Evolutionary conservation across 768 basidiomycete species (phyloP).

Genomic region (Calocybe cyanea): DNA sequence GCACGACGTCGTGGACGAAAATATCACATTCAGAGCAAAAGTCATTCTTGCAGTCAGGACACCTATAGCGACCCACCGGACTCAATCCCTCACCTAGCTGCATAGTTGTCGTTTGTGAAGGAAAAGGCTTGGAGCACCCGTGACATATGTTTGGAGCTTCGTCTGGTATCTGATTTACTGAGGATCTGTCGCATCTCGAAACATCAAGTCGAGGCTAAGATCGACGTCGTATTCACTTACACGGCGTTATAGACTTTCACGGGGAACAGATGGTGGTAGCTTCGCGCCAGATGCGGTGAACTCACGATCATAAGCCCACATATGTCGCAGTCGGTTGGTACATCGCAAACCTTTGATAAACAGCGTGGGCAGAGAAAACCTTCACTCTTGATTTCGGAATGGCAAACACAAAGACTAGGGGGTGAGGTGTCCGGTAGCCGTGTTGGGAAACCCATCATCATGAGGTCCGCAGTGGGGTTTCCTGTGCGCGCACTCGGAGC

Average conservation of each 20-base stretch:
- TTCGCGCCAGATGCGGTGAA: slow-evolving; percentile 93
- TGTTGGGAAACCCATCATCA: slow-evolving; percentile 99
- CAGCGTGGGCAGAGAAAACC: slow-evolving; percentile 97
- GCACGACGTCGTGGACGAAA: slow-evolving; percentile 92
- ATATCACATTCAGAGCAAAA: slow-evolving; percentile 97
- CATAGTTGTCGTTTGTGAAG: slow-evolving; percentile 38
- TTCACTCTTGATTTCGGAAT: slow-evolving; percentile 86
- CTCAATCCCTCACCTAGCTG: slow-evolving; percentile 65
- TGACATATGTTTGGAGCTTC: slow-evolving; percentile 51
- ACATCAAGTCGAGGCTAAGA: too few relatives aligned
- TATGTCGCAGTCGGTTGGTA: slow-evolving; percentile 96
- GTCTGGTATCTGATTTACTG: slow-evolving; percentile 31
- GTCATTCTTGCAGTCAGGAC: slow-evolving; percentile 79
- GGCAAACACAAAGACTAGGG: slow-evolving; percentile 88
- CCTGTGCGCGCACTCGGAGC: slow-evolving; percentile 36
- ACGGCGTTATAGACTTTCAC: slow-evolving; percentile 81
- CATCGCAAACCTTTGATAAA: slow-evolving; percentile 90
- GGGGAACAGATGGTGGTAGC: slow-evolving; percentile 94
- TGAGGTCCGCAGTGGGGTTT: slow-evolving; percentile 80
- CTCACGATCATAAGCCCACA: slow-evolving; percentile 98
- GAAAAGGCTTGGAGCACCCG: slow-evolving; percentile 76
- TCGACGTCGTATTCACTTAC: slow-evolving; percentile 43
- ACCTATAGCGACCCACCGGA: slow-evolving; percentile 82
- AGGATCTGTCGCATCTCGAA: slow-evolving; percentile 26
- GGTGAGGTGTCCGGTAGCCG: slow-evolving; percentile 81